Percentiles rank a stretch among this genome's conserved stretches.
Evolutionary conservation across 129 eudicot genomes (phyloP).

Genomic region (Centaurea solstitialis): DNA sequence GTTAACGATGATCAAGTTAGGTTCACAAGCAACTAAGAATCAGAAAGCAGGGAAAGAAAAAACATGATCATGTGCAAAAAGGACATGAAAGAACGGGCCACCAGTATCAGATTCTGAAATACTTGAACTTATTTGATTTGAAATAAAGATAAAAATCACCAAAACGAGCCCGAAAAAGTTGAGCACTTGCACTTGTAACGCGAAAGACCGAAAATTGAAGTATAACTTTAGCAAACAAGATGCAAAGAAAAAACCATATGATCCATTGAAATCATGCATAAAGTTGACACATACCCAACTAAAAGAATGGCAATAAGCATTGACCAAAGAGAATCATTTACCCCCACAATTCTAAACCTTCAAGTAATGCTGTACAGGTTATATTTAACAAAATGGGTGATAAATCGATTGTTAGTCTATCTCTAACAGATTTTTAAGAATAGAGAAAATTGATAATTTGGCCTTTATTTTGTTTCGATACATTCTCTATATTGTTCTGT

Average conservation of each 20-base stretch:
- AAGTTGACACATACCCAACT: slow-evolving; percentile 15
- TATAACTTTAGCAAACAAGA: slow-evolving; percentile 16
- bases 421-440: neutral
- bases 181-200: neutral
- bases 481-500: neutral
- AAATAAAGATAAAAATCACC: neutral
- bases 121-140: neutral
- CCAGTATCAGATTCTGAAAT: neutral
- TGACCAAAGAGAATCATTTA: slow-evolving; percentile 4
- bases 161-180: neutral
- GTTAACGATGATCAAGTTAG: neutral
- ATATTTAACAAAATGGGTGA: neutral
- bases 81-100: neutral
- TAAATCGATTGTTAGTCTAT: neutral
- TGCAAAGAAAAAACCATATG: slow-evolving; percentile 12
- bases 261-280: slow-evolving; percentile 13
- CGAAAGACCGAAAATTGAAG: neutral
- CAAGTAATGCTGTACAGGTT: neutral
- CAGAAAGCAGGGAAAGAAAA: neutral
- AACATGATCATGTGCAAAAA: neutral
- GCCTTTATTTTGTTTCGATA: neutral
- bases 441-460: neutral
- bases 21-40: neutral
- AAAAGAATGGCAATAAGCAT: slow-evolving; percentile 11
- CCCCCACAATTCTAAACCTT: neutral